Evolutionary conservation across 495 filamentous ascomycete species (phyloP), one percentile per base, ranked within the genome.

Genomic region (Ramalina peruviana): DNA sequence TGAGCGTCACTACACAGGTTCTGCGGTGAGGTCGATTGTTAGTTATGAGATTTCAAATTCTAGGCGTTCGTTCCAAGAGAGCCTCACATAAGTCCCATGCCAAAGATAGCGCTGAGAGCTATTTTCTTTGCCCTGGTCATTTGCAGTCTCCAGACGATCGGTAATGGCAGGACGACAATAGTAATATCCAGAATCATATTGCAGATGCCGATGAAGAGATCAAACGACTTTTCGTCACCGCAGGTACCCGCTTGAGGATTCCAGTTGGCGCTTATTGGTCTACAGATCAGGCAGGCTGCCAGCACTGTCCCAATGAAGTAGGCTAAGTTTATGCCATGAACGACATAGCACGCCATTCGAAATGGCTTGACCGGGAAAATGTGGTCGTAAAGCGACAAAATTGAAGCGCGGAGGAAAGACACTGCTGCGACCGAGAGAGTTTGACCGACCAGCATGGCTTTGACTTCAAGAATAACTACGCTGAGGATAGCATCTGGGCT

Each of bases 301-400:
- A 67, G 60, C 7, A 69, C 52, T 4, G 38, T 43, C 44, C 45
- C 26, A 13, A 42, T 13, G 43, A 56, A 44, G 17, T 48, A 55
- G 20, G 36, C 45, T 1, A 39, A 6, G 17, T 58, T 58, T 11
- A 56, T 10, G 10, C 45, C 46, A 9, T 65, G 40, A 15, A 65
- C 54, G 11, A 63, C 20, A 2, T 52, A 56, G 23, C 62, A 65
- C 30, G 65, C 58, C 30, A 65, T 52, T 49, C 66, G 64, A 41
- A 69, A 56, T 17, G 55, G 50, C 20, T 61, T 59, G 25, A 53
- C 54, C 30, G 46, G 45, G 52, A 70, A 64, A 45, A 71, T 68
- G 20, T 64, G 68, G 1, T 63, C 48, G 44, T 71, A 72, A 40
- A 72, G 65, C 40, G 65, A 49, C n/a, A 72, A 57, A n/a, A 72